Conservation (phyloP, 495 filamentous ascomycete species). For the Aspergillus olivimuriae region DNA sequence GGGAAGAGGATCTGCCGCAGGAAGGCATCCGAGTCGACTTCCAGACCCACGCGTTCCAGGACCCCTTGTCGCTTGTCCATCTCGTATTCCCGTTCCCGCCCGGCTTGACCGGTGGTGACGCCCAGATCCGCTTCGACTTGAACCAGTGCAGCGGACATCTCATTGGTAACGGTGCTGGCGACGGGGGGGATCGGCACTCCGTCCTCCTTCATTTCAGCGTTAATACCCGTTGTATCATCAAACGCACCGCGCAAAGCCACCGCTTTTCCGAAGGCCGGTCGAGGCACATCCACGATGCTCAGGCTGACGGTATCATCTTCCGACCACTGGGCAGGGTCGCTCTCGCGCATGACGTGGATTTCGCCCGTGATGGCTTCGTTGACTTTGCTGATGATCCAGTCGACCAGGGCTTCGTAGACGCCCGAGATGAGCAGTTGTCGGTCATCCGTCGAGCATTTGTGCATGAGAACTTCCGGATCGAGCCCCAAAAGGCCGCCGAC, state of each 20-base stretch:
- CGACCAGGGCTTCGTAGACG: slow-evolving; percentile 89
- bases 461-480: slow-evolving; percentile 75
- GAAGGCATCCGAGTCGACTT: slow-evolving; percentile 79
- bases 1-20: slow-evolving; percentile 80
- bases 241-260: slow-evolving; percentile 82
- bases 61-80: slow-evolving; percentile 75
- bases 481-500: slow-evolving; percentile 79
- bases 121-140: slow-evolving; percentile 80
- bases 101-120: slow-evolving; percentile 56
- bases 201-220: slow-evolving; percentile 93
- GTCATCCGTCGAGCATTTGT: slow-evolving; percentile 75
- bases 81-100: slow-evolving; percentile 68
- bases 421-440: slow-evolving; percentile 75
- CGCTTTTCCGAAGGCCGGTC: slow-evolving; percentile 74
- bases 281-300: slow-evolving; percentile 80
- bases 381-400: slow-evolving; percentile 85
- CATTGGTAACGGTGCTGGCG: slow-evolving; percentile 71
- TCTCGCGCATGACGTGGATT: slow-evolving; percentile 59
- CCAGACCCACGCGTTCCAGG: slow-evolving; percentile 76
- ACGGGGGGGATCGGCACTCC: slow-evolving; percentile 65
- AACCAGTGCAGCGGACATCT: slow-evolving; percentile 75
- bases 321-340: slow-evolving; percentile 52
- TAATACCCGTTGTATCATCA: slow-evolving; percentile 87
- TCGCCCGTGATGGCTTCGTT: slow-evolving; percentile 83
- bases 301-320: slow-evolving; percentile 83